Conservation (phyloP, 2,329 filamentous ascomycete species). For the Dendrostoma leiphaemia region DNA sequence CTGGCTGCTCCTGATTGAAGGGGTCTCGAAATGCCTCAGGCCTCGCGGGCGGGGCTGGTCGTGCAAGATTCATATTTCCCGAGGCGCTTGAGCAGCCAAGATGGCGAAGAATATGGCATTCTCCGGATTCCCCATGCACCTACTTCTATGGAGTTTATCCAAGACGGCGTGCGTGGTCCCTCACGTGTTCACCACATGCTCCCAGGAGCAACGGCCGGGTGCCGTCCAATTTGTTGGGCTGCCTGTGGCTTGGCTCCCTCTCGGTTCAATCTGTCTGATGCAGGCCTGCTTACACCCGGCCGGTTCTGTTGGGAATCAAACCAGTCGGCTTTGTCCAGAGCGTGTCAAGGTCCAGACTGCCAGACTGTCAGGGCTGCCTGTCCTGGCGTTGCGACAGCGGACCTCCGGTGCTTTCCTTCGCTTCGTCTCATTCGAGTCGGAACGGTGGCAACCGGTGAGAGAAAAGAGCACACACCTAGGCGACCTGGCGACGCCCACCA, state of each 20-base stretch:
- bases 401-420: neutral
- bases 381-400: too few relatives aligned
- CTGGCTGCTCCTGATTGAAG: neutral
- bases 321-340: too few relatives aligned
- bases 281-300: slow-evolving; percentile 11
- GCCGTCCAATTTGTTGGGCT: neutral
- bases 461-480: too few relatives aligned
- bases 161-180: too few relatives aligned
- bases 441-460: neutral
- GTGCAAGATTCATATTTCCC: neutral
- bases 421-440: neutral
- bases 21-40: neutral
- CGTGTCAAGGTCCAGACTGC: neutral
- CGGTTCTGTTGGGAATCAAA: slow-evolving; percentile 1
- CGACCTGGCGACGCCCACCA: too few relatives aligned
- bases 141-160: too few relatives aligned
- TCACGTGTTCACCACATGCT: too few relatives aligned
- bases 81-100: neutral
- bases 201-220: too few relatives aligned
- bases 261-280: neutral
- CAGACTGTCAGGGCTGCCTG: neutral
- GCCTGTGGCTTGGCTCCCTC: slow-evolving; percentile 12
- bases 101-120: neutral
- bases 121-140: neutral
- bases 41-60: neutral